These are phyloP conservation scores for Starmerella floricola DNA, from an alignment of 805 yeast species.

Conservation along the genomic window DNA sequence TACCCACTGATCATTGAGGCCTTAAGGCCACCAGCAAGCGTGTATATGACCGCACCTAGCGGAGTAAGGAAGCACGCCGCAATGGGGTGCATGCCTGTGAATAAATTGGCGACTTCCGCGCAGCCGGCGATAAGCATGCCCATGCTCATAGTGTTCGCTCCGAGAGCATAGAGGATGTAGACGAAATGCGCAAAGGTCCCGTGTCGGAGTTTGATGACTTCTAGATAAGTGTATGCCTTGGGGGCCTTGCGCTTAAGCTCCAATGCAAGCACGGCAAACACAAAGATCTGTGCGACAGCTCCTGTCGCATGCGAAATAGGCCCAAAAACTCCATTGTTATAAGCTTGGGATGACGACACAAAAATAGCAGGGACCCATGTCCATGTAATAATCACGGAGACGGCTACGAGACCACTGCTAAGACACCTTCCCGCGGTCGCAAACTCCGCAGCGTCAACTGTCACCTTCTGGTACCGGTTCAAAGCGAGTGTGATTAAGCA, in stretches of 20 bases:
- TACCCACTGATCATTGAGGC: constrained; percentile 73
- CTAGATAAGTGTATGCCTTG: constrained; percentile 80
- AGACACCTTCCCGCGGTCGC: constrained; percentile 86
- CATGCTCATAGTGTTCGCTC: constrained; percentile 77
- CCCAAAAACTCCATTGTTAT: constrained; percentile 64
- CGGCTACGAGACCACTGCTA: constrained; percentile 68
- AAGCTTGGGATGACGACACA: constrained; percentile 65
- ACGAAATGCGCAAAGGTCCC: constrained; percentile 56
- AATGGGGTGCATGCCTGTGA: constrained; percentile 71
- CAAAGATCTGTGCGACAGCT: constrained; percentile 73
- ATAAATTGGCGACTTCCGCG: constrained; percentile 61
- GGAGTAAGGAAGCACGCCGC: constrained; percentile 79
- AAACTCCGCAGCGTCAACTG: constrained; percentile 83
- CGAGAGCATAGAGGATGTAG: constrained; percentile 61
- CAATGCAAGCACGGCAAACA: constrained; percentile 77
- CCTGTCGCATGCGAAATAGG: constrained; percentile 82
- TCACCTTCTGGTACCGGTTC: constrained; percentile 68
- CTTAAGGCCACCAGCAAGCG: constrained; percentile 69
- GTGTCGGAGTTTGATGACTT: constrained; percentile 67
- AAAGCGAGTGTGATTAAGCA: constrained; percentile 56
- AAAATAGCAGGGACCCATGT: constrained; percentile 74
- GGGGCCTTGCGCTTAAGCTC: constrained; percentile 84
- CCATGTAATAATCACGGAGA: constrained; percentile 90
- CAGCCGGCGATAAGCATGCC: constrained; percentile 89
- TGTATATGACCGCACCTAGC: constrained; percentile 62